Conservation (phyloP, 148 eudicot genomes). For the Chenopodium suecicum region DNA sequence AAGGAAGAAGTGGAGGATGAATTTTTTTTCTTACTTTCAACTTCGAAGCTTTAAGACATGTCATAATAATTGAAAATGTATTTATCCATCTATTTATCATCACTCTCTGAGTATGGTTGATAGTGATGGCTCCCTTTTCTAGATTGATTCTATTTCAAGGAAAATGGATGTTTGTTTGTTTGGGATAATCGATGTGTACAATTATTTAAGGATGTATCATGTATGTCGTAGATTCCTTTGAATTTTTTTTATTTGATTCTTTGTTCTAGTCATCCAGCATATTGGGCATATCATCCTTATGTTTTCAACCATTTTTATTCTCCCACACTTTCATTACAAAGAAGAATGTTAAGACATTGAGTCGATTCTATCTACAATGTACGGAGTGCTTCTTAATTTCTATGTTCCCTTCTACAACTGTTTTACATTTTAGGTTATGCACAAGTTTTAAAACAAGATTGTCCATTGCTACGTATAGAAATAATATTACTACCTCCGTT, state of each 20-base stretch:
- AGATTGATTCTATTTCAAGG: slow-evolving; percentile 27
- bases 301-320: neutral
- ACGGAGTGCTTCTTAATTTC: no score
- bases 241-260: slow-evolving; percentile 4
- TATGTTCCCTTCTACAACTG: no score
- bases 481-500: no score
- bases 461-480: no score
- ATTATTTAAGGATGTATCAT: slow-evolving; percentile 2
- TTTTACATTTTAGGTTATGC: no score
- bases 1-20: slow-evolving; percentile 11
- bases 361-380: no score
- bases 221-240: neutral
- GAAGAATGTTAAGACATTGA: no score
- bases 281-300: neutral
- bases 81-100: neutral
- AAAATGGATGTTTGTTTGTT: slow-evolving; percentile 11
- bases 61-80: slow-evolving; percentile 2
- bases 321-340: no score
- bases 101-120: neutral
- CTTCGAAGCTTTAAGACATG: slow-evolving; percentile 15
- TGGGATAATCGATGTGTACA: neutral
- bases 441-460: no score
- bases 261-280: slow-evolving; percentile 15
- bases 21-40: neutral
- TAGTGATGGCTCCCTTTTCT: slow-evolving; percentile 28